Evolutionary conservation across 768 basidiomycete species (phyloP).

Genomic region (Agrocybe praecox): DNA sequence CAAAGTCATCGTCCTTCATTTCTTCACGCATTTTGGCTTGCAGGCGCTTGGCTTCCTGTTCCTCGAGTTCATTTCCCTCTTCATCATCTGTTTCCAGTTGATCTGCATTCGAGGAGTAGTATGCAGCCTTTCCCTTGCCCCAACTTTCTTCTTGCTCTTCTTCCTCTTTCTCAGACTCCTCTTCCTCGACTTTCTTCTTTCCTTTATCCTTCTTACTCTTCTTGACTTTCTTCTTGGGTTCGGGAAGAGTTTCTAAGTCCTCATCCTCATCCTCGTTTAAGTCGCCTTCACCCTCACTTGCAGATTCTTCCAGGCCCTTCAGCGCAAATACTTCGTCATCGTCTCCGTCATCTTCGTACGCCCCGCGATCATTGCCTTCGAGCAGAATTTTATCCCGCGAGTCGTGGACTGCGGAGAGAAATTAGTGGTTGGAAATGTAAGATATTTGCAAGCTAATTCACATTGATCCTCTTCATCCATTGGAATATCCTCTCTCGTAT

Average conservation of each 20-base stretch:
- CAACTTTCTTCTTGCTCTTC: constrained; percentile 72
- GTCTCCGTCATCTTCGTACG: constrained; percentile 53
- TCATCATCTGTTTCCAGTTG: constrained; percentile 85
- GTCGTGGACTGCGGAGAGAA: constrained; percentile 58
- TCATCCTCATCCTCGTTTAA: constrained; percentile 34
- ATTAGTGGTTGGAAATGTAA: not conserved
- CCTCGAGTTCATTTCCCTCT: constrained; percentile 86
- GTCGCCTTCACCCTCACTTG: constrained; percentile 47
- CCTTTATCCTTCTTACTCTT: constrained; percentile 25
- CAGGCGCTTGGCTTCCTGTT: constrained; percentile 80
- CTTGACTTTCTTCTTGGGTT: constrained; percentile 28
- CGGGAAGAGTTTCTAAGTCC: constrained; percentile 27
- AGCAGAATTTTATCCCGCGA: constrained; percentile 79
- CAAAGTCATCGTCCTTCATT: constrained; percentile 82
- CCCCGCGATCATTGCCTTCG: constrained; percentile 53
- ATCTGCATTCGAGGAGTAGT: constrained; percentile 86
- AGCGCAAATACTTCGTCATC: constrained; percentile 86
- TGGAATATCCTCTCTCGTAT: constrained; percentile 66
- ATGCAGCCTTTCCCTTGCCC: constrained; percentile 79
- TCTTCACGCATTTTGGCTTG: constrained; percentile 75
- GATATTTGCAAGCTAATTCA: constrained; percentile 24
- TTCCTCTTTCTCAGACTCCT: constrained; percentile 33
- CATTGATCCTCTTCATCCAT: constrained; percentile 82
- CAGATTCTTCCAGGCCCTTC: constrained; percentile 48
- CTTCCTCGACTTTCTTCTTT: constrained; percentile 29